Base-by-base conservation (phyloP, 78 protist genomes). In the Polysphondylium violaceum region DNA sequence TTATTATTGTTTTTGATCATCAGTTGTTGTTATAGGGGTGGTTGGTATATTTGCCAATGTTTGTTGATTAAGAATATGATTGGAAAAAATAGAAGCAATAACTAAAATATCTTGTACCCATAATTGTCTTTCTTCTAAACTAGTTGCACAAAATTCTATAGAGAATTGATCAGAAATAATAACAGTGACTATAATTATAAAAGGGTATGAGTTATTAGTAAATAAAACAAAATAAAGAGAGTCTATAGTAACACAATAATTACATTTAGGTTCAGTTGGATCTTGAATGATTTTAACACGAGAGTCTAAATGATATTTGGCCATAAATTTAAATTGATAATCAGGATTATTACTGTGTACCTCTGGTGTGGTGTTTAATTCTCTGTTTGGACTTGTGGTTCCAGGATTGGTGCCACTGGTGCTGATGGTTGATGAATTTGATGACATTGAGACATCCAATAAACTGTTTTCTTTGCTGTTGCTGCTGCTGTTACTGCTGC, bases 231-330 rank as follows among this genome's bases (percentile, higher is more conserved):
- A 60, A 60, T 25, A 60, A 25, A 21, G 14, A 17, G 11, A 25
- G 14, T 25, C 17, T 17, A 17, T 27, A 60, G 8, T n/a, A n/a
- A 60, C 8, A 60, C 14, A 12, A 19, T 60, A 25, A 19, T 25
- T 21, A 60, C 29, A 64, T 59, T 83, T 83, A 2, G 81, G 77
- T 44, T 83, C 91, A 1, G 43, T 31, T 35, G 50, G 19, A 69
- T 83, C 91, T 69, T 83, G 81, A 36, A 83, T 58, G 6, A 83
- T 83, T 71, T 83, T 83, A 31, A 83, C 91, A n/a, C 73, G n/a
- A 19, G 74, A 43, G 43, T 83, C 91, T 4, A 83, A 40, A 56
- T 33, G 29, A 21, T 41, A 36, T 44, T 40, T 83, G 23, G 77
- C 16, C 3, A 83, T n/a, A 67, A 83, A 83, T 58, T 83, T 83